Evolutionary conservation across 768 basidiomycete genomes (phyloP).

Genomic region (Pleurotus djamor): DNA sequence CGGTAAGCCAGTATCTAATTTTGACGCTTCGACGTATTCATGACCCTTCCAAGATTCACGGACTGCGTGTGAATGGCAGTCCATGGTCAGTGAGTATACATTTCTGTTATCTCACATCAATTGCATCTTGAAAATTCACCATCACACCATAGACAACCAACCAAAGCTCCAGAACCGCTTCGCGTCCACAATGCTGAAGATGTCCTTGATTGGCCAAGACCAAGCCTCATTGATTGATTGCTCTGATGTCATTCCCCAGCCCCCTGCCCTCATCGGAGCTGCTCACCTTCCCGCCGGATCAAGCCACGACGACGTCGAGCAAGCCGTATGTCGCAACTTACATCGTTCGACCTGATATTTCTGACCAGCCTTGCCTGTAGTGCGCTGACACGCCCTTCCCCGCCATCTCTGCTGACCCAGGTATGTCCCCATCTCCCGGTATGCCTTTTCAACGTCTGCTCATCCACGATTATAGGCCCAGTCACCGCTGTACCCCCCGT

Average conservation of each 20-base stretch:
- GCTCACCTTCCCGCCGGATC: constrained; percentile 30
- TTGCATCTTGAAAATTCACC: background rate
- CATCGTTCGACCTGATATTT: constrained; percentile 12
- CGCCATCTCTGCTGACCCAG: constrained; percentile 24
- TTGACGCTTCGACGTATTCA: background rate
- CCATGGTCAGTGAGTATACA: constrained; percentile 29
- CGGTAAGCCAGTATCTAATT: constrained; percentile 10
- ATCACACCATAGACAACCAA: constrained; percentile 22
- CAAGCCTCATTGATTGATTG: constrained; percentile 34
- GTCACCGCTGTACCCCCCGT: constrained; percentile 26
- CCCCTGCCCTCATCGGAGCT: constrained; percentile 20
- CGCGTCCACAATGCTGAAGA: constrained; percentile 40
- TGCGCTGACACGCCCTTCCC: constrained; percentile 34
- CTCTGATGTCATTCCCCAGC: constrained; percentile 39
- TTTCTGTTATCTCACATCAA: background rate
- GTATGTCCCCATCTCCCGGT: constrained; percentile 3
- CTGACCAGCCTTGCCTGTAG: constrained; percentile 14
- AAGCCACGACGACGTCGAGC: constrained; percentile 23
- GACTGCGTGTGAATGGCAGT: constrained; percentile 49
- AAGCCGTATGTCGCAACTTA: constrained; percentile 16
- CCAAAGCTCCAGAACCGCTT: constrained; percentile 29
- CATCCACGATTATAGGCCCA: constrained; percentile 11
- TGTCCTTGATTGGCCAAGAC: constrained; percentile 40
- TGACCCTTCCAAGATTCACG: constrained; percentile 27
- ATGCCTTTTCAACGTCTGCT: background rate